These are phyloP conservation scores for Phytophthora colocasiae DNA, from an alignment of 352 stramenopile species.

Conservation along the genomic window DNA sequence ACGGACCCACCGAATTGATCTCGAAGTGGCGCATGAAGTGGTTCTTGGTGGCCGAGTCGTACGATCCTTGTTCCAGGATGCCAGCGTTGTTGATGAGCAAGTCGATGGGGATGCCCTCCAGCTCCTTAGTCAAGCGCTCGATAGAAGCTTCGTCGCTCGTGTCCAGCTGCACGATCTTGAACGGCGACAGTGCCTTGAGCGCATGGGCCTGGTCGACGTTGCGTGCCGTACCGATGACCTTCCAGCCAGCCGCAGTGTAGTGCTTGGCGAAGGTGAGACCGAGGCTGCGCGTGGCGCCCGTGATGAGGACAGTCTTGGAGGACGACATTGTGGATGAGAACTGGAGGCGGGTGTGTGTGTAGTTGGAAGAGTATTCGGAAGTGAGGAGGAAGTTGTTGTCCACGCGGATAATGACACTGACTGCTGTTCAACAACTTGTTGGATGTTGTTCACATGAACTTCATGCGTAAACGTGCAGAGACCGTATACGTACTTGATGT, in stretches of 20 bases:
- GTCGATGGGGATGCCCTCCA: slow-evolving; percentile 57
- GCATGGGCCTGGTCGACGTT: slow-evolving; percentile 31
- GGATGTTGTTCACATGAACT: too few species aligned
- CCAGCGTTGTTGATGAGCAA: slow-evolving; percentile 72
- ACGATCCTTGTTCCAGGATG: slow-evolving; percentile 28
- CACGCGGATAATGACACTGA: too few species aligned
- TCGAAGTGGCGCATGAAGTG: slow-evolving; percentile 61
- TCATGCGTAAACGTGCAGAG: too few species aligned
- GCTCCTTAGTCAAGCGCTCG: slow-evolving; percentile 32
- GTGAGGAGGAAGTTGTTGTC: neutral
- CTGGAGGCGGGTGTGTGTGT: neutral
- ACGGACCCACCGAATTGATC: slow-evolving; percentile 62
- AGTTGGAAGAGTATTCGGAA: neutral
- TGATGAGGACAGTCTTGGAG: slow-evolving; percentile 26
- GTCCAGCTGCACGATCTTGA: slow-evolving; percentile 57
- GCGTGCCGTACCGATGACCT: slow-evolving; percentile 48
- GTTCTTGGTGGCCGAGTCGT: slow-evolving; percentile 43
- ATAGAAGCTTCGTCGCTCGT: slow-evolving; percentile 54
- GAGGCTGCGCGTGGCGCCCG: slow-evolving; percentile 49
- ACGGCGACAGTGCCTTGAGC: slow-evolving; percentile 42
- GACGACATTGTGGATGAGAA: neutral
- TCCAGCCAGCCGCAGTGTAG: slow-evolving; percentile 49
- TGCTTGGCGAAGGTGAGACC: slow-evolving; percentile 48
- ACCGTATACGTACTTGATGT: too few species aligned
- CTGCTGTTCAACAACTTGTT: too few species aligned